Base-by-base conservation (phyloP, 2,329 filamentous ascomycete species). In the Hymenoscyphus linearis region DNA sequence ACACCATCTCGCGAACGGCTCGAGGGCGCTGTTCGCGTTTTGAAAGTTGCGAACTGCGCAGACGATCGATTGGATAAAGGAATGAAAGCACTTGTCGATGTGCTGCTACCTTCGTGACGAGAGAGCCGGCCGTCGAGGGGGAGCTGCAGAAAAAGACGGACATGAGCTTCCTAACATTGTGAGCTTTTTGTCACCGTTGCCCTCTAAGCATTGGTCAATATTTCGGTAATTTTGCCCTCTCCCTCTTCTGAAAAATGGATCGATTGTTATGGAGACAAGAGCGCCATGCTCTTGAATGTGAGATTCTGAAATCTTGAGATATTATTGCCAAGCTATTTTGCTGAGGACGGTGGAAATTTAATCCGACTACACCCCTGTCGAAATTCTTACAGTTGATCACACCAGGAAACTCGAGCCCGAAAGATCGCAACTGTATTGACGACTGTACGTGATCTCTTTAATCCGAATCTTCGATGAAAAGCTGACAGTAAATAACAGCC, bases 81-180 rank as follows among this genome's bases (percentile, higher is more conserved):
- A 74, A 72, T 36, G 67, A 64, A 37, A 74, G 68, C 25, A 67
- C 57, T 22, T 68, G 71, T 65, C 71, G 72, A 58, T 52, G 56
- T 67, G 71, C 67, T 66, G 71, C 71, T 75, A 77, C 73, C 74
- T 76, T 77, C 65, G 78, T 76, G 74, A 76, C 73, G 72, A 77
- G 72, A 73, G 77, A 76, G 75, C 76, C 76, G 74, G 75, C 72
- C 67, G 67, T 71, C 67, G 70, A 78, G 78, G 79, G 77, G 73
- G 80, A 76, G 75, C 80, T 77, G 76, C 77, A 77, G 76, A 78
- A 79, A 77, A 81, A 74, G 76, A 80, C 76, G 82, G 82, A 84
- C 85, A 88, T 87, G 83, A 82, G 82, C 80, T 72, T 76, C 74
- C 77, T 77, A 76, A 80, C 85, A 87, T 87, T 69, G 78, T 85